A percentile compares a stretch with the other conserved stretches of the same genome.
phyloP scores from a whole-genome alignment of 2,329 filamentous ascomycete genomes.

The Trichoderma endophyticum region DNA sequence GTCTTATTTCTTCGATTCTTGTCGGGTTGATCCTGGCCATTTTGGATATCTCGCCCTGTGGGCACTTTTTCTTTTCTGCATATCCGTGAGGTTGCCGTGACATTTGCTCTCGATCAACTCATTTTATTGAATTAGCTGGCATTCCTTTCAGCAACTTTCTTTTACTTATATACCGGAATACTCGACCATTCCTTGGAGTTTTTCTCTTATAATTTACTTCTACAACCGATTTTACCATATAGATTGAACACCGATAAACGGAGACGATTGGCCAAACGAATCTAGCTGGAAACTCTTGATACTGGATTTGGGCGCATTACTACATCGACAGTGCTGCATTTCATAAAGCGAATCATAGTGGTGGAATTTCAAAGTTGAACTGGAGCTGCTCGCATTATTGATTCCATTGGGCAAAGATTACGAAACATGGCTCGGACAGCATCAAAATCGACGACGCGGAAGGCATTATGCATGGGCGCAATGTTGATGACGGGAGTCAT shows the following conservation, averaged over 20 bases:
- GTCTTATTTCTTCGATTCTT: slow-evolving; percentile 21
- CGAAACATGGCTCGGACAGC: slow-evolving; percentile 34
- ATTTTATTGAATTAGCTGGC: background rate
- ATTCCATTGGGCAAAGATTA: slow-evolving; percentile 20
- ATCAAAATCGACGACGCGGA: slow-evolving; percentile 32
- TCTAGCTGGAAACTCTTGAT: slow-evolving; percentile 4
- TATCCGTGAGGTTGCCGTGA: background rate
- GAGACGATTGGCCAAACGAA: slow-evolving; percentile 5
- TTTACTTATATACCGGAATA: background rate
- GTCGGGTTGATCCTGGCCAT: slow-evolving; percentile 12
- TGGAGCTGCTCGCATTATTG: slow-evolving; percentile 15
- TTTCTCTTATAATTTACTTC: slow-evolving; percentile 4
- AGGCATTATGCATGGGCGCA: slow-evolving; percentile 34
- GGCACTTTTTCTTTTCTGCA: slow-evolving; percentile 19
- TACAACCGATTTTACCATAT: background rate
- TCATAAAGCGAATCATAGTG: background rate
- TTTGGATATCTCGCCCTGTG: slow-evolving; percentile 26
- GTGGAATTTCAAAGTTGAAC: slow-evolving; percentile 20
- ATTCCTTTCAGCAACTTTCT: background rate
- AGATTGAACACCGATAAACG: background rate
- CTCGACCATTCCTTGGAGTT: slow-evolving; percentile 17
- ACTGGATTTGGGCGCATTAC: background rate
- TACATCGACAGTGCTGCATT: background rate
- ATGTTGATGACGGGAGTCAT: slow-evolving; percentile 48
- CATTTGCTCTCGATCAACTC: background rate